These are phyloP conservation scores for Persicaria maculosa DNA, from an alignment of 148 eudicot species.

Conservation along the genomic window DNA sequence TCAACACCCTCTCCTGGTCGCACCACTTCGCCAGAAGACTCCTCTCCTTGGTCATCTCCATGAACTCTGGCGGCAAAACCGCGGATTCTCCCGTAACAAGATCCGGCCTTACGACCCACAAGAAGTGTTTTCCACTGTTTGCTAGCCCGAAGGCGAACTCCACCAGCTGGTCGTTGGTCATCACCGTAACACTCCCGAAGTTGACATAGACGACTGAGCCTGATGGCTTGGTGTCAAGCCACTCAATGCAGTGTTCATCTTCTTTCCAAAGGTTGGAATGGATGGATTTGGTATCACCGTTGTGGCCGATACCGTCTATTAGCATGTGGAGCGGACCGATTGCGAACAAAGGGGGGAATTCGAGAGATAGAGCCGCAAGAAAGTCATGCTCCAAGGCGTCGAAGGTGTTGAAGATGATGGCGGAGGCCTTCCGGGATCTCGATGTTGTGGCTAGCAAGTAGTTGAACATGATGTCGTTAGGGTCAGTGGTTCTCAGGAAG, in stretches of 20 bases:
- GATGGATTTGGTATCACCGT: neutral
- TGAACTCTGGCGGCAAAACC: neutral
- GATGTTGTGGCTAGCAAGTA: neutral
- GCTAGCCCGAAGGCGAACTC: neutral
- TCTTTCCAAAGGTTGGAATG: neutral
- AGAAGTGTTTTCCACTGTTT: neutral
- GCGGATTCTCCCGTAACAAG: neutral
- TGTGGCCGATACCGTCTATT: neutral
- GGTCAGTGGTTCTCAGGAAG: constrained; percentile 33
- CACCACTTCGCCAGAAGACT: too few relatives aligned
- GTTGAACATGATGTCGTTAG: constrained; percentile 29
- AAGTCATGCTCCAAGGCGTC: constrained; percentile 29
- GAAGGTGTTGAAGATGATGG: constrained; percentile 32
- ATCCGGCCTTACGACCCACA: neutral
- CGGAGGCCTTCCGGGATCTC: constrained; percentile 20
- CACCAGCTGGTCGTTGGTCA: neutral
- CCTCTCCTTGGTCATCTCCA: neutral
- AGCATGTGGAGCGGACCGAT: constrained; percentile 31
- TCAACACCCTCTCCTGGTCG: too few relatives aligned
- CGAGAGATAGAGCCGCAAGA: constrained; percentile 15
- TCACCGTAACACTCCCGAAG: neutral
- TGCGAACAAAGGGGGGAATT: constrained; percentile 27
- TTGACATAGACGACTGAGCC: neutral
- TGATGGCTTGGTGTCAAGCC: neutral
- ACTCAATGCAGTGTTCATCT: neutral